These are phyloP conservation scores for Thalassiosira hispida DNA, from an alignment of 352 stramenopile species.

Conservation along the genomic window DNA sequence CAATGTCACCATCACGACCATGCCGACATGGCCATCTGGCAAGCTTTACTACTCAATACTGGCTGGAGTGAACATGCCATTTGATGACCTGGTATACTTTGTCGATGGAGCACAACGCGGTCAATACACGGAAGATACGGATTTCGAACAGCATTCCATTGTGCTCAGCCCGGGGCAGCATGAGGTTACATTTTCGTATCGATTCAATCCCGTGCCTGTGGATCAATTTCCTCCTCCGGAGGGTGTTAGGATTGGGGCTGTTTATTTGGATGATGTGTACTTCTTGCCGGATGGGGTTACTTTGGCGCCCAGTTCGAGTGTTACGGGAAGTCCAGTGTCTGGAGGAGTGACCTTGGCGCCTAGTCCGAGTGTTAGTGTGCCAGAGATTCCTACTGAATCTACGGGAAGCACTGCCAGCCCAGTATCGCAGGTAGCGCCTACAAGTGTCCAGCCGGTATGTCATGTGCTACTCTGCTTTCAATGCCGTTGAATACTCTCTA, in stretches of 20 bases:
- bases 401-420: too few relatives aligned
- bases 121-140: background rate
- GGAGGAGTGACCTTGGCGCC: background rate
- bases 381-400: too few relatives aligned
- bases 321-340: background rate
- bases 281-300: conserved; percentile 9
- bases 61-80: conserved; percentile 13
- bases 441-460: too few relatives aligned
- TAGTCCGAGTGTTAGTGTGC: background rate
- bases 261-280: conserved; percentile 39
- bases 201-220: conserved; percentile 16
- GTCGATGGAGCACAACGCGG: conserved; percentile 19
- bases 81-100: conserved; percentile 26
- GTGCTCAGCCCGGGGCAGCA: conserved; percentile 7
- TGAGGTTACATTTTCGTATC: conserved; percentile 13
- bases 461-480: too few relatives aligned
- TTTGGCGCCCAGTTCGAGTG: background rate
- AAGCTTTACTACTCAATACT: conserved; percentile 14
- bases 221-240: background rate
- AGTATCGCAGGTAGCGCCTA: too few relatives aligned
- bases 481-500: too few relatives aligned
- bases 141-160: background rate
- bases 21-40: conserved; percentile 10
- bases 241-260: background rate
- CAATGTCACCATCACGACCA: conserved; percentile 26